Conservation (phyloP, 306 rosid genomes). For the Fagus sylvatica region DNA sequence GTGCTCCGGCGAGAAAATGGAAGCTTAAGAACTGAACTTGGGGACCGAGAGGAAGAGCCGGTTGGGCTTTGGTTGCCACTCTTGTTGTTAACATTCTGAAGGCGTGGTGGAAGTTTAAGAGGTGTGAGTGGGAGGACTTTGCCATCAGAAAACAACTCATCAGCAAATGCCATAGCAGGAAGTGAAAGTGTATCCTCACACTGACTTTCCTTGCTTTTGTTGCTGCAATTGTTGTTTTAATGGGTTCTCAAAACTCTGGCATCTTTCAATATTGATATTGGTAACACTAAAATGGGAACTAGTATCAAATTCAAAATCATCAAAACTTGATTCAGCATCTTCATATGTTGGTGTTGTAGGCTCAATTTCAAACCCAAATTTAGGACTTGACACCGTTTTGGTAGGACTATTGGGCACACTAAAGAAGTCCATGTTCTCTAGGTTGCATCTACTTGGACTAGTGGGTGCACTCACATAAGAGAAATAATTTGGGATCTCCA, state of each 20-base stretch:
- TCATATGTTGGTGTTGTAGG: conserved; percentile 44
- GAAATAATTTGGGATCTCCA: conserved; percentile 42
- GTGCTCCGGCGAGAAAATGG: conserved; percentile 35
- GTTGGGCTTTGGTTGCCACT: conserved; percentile 23
- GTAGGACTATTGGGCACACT: conserved; percentile 83
- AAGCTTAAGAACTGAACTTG: conserved; percentile 32
- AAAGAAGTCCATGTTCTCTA: conserved; percentile 43
- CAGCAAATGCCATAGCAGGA: conserved; percentile 68
- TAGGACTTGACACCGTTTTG: conserved; percentile 13
- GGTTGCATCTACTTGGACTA: conserved; percentile 35
- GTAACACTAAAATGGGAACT: conserved; percentile 36
- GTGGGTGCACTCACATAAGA: conserved; percentile 34
- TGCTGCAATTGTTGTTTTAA: conserved; percentile 1
- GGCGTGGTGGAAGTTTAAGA: conserved; percentile 87
- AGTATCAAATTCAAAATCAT: conserved; percentile 68
- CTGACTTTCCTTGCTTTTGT: conserved; percentile 4
- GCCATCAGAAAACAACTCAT: conserved; percentile 76
- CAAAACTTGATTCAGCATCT: conserved; percentile 42
- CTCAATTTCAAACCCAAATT: conserved; percentile 31
- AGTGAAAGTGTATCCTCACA: conserved; percentile 35
- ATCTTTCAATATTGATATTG: conserved; percentile 4
- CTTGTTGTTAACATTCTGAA: conserved; percentile 26
- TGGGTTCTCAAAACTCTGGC: conserved; percentile 15
- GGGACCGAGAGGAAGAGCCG: conserved; percentile 47
- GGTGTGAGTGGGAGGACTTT: conserved; percentile 64